These are phyloP conservation scores for Leishmania amazonensis DNA, from an alignment of 208 protist species.

Conservation along the genomic window DNA sequence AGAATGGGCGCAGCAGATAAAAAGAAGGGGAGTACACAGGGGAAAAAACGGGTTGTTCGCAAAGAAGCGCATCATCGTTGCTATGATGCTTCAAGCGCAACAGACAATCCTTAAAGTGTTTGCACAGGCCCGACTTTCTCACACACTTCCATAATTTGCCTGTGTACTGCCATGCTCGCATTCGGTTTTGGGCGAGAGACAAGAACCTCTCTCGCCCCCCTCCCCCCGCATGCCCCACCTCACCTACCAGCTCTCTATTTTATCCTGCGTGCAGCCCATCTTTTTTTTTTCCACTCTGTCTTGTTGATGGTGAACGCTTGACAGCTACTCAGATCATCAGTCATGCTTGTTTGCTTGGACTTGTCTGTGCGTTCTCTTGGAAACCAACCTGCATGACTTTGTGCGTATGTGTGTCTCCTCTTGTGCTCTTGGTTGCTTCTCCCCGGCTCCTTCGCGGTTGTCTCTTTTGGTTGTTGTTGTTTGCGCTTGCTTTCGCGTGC, in stretches of 20 bases:
- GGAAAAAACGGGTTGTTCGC: neutral
- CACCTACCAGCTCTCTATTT: neutral
- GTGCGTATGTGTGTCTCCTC: slow-evolving; percentile 13
- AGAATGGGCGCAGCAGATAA: no score
- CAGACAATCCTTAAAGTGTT: neutral
- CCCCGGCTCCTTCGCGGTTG: neutral
- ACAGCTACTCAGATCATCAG: neutral
- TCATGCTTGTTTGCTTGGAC: neutral
- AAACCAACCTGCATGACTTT: neutral
- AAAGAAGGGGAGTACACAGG: neutral
- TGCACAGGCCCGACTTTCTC: neutral
- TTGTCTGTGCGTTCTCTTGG: neutral
- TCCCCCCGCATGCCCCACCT: neutral
- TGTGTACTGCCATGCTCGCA: neutral
- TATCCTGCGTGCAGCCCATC: neutral
- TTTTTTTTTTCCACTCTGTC: neutral
- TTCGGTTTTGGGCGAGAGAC: neutral
- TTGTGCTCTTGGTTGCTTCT: neutral
- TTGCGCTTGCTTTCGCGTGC: neutral
- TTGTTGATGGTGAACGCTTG: neutral
- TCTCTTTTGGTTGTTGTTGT: neutral
- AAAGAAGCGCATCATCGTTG: neutral
- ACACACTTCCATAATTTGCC: neutral
- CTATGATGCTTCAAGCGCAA: neutral
- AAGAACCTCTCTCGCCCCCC: neutral